phyloP scores from a whole-genome alignment of 441 rosid genomes.

The Theobroma grandiflorum region DNA sequence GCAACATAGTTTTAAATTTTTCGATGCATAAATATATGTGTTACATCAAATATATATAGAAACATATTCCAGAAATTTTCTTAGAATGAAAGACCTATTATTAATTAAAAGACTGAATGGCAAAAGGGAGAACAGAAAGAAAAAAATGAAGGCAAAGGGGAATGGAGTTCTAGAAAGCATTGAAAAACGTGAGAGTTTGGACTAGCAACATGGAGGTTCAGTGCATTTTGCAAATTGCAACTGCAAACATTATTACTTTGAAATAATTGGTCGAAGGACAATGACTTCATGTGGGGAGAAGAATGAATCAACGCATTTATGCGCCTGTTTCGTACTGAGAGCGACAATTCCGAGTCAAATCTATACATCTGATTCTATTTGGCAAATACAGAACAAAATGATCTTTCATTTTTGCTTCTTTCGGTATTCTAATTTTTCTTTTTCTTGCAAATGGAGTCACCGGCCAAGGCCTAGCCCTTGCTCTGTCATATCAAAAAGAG shows the following conservation, averaged over 20 bases:
- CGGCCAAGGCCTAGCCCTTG: not conserved
- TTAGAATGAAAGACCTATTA: not conserved
- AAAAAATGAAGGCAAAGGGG: not conserved
- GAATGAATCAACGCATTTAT: not conserved
- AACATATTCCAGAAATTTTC: not conserved
- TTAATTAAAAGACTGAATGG: not conserved
- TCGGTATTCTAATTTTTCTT: not conserved
- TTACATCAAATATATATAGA: no score
- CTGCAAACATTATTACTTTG: not conserved
- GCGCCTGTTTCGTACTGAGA: not conserved
- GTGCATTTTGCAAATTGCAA: not conserved
- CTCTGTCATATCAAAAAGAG: not conserved
- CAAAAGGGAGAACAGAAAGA: not conserved
- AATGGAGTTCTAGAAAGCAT: not conserved
- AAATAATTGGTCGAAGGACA: not conserved
- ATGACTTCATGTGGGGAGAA: not conserved
- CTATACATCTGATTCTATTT: not conserved
- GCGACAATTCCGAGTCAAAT: not conserved
- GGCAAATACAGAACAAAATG: no score
- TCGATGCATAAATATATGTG: no score
- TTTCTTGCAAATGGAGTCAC: not conserved
- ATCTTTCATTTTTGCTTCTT: not conserved
- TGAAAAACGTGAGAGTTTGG: not conserved
- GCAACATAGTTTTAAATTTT: no score
- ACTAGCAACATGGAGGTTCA: conserved; percentile 3